Evolutionary conservation across 805 yeast species (phyloP), one percentile per base, ranked within the genome.

Genomic region (Candida parachauliodes): DNA sequence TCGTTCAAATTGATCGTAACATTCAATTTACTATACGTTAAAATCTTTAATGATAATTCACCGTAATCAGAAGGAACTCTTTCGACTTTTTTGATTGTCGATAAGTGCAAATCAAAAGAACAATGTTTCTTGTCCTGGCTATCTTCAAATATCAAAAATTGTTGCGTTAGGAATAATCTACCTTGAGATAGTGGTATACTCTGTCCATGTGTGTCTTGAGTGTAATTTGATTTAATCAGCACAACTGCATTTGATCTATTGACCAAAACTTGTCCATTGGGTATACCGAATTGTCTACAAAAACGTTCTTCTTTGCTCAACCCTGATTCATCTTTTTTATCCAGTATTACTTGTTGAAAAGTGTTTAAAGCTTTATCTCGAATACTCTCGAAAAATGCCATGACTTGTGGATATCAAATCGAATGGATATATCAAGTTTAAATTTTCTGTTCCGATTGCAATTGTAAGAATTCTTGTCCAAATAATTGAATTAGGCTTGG

Each of bases 81-180:
- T 55, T 91, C 96, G 12, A 93, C 94, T 44, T 88, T 81, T 51
- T 83, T 80, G 26, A 93, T 64, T 1, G 95, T 77, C 1, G 89
- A 77, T 28, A 93, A 61, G 44, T 91, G 93, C 20, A 91, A 49
- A 3, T 72, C 72, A 51, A 91, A 76, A 5, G 77, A 72, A 54
- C 93, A 83, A 31, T 79, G 74, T 39, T 78, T 70, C 32, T 72
- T 70, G 49, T 88, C 94, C 48, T 77, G 79, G 5, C 76, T 72
- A 48, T 86, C 88, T 42, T 77, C 70, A 52, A 89, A 91, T 16
- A 85, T 76, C 25, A 93, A 55, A 53, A 79, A 93, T 46, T 83
- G 85, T 39, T 78, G 78, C 1, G 95, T 83, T 30, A 93, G 57
- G 47, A 67, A 81, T n/a, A 89, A 49, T 25, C 61, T 71, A 62